phyloP scores from a whole-genome alignment of 2,329 filamentous ascomycete species.

The Aureobasidium namibiae region DNA sequence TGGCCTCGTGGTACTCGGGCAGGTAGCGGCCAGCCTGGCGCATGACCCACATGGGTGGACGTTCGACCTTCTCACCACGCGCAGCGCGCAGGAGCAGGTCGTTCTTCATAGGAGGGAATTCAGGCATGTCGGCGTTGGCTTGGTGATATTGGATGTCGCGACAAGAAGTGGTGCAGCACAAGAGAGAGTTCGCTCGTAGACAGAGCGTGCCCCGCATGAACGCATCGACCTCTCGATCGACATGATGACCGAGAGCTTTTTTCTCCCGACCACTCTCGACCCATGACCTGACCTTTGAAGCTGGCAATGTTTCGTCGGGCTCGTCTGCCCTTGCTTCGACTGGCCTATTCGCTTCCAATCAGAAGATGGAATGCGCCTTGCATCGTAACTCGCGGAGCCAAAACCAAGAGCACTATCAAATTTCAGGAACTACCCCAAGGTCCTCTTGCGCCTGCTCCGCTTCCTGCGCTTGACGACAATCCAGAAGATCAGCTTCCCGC shows the following conservation, averaged over 20 bases:
- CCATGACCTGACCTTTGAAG: not conserved
- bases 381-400: constrained; percentile 28
- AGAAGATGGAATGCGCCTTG: not conserved
- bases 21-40: constrained; percentile 97
- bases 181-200: not conserved
- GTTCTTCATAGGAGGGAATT: constrained; percentile 82
- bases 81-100: constrained; percentile 86
- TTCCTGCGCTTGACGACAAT: constrained; percentile 27
- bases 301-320: not conserved
- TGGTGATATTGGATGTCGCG: not conserved
- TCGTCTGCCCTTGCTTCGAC: not conserved
- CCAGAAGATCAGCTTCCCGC: constrained; percentile 39
- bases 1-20: constrained; percentile 94
- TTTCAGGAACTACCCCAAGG: constrained; percentile 49
- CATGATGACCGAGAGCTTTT: not conserved
- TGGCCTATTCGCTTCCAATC: not conserved
- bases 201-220: not conserved
- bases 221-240: not conserved
- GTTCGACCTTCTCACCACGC: constrained; percentile 85
- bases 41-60: constrained; percentile 98
- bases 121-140: constrained; percentile 15
- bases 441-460: constrained; percentile 36
- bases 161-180: not conserved
- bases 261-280: not conserved
- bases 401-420: constrained; percentile 30